Base-by-base conservation (phyloP, 2,329 filamentous ascomycete genomes). In the Ascochyta rabiei region DNA sequence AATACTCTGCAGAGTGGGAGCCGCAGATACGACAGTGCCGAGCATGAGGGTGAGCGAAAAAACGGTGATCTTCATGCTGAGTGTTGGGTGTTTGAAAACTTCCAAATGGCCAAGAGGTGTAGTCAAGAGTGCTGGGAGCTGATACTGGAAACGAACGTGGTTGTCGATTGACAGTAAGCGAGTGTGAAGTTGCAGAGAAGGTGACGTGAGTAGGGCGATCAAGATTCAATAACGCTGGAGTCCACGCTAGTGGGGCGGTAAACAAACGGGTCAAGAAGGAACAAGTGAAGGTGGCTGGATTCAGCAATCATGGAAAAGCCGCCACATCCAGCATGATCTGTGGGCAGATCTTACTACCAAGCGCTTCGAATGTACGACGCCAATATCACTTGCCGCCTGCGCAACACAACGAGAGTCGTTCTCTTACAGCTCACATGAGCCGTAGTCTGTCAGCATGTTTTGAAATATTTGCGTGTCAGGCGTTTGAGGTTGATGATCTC, bases 201-300 rank as follows among this genome's bases (percentile, higher is more conserved):
- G 3, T n/a, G n/a, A 23, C 2, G 16, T 44, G 18, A 1, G 6
- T 16, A 24, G 8, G 13, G 21, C 26, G 10, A 16, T 37, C 7
- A 8, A 8, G 9, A n/a, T 30, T 13, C 15, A 18, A 15, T 39
- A 18, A 24, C 8, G 38, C 23, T 49, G 16, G n/a, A 21, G 16
- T 38, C 18, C 18, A 24, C 39, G 21, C 23, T 38, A 38, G 15
- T 18, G 19, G 30, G 13, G 24, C 24, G 12, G 43, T 23, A 38
- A 48, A 42, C 42, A 47, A 53, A 53, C 42, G 42, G 30, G 2
- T 13, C 19, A 28, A 4, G 19, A 33, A 38, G 33, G 28, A 40
- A 24, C 18, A 43, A 21, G 50, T 53, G 44, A 53, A 53, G 43
- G 44, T 19, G 21, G 43, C 35, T 7, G 28, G 7, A 28, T 28